phyloP scores from a whole-genome alignment of 1,139 yeast genomes.

The Pichia inconspicua region DNA sequence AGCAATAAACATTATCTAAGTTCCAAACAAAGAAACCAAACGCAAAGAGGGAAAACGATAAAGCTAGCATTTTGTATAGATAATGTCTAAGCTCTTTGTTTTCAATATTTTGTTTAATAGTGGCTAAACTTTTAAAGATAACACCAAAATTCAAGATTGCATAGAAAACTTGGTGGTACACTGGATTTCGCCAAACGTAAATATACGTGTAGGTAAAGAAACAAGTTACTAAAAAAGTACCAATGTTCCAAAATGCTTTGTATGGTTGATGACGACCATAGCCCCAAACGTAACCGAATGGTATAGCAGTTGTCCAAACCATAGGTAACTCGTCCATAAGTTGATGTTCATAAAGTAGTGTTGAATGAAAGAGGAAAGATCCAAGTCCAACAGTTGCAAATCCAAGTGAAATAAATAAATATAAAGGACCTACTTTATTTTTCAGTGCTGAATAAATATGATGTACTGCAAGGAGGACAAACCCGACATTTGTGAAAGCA shows the following conservation, averaged over 20 bases:
- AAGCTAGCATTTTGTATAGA: constrained; percentile 21
- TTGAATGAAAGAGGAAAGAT: constrained; percentile 94
- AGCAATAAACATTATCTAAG: constrained; percentile 75
- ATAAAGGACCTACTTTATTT: constrained; percentile 61
- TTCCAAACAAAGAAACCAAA: constrained; percentile 81
- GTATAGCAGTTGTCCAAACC: constrained; percentile 96
- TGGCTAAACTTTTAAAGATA: constrained; percentile 24
- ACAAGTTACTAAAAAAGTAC: constrained; percentile 50
- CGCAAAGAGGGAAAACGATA: constrained; percentile 39
- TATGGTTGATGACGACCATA: constrained; percentile 40
- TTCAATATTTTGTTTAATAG: constrained; percentile 19
- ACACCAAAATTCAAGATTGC: constrained; percentile 47
- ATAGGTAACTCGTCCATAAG: constrained; percentile 91
- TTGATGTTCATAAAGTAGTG: constrained; percentile 80
- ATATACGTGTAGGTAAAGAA: constrained; percentile 54
- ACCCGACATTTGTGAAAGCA: constrained; percentile 60
- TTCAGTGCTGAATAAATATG: constrained; percentile 55
- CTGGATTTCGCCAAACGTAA: constrained; percentile 65
- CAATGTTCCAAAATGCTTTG: constrained; percentile 26
- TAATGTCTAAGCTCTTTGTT: constrained; percentile 15
- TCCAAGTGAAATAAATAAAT: constrained; percentile 64
- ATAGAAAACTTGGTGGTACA: constrained; percentile 78
- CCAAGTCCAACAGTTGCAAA: constrained; percentile 88
- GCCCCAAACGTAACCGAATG: constrained; percentile 82
- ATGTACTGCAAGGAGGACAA: constrained; percentile 55